Evolutionary conservation across 495 filamentous ascomycete genomes (phyloP).

Genomic region (Letharia columbiana): DNA sequence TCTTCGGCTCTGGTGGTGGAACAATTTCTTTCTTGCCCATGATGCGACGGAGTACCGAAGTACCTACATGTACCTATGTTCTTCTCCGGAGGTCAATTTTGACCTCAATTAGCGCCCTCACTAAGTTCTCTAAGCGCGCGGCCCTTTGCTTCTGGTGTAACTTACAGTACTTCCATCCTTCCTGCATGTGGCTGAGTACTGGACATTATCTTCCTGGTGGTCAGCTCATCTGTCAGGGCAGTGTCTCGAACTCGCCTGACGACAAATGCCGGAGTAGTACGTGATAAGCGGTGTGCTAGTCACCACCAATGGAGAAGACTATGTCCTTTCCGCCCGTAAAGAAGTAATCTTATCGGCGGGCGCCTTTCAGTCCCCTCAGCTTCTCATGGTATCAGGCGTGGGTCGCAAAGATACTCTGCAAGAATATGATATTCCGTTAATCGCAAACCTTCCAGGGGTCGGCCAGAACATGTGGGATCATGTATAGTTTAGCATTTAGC

Average conservation of each 20-base stretch:
- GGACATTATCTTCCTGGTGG: too few relatives aligned
- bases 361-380: conserved; percentile 41
- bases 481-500: too few relatives aligned
- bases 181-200: too few relatives aligned
- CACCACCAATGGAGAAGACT: conserved; percentile 27
- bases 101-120: not conserved
- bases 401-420: conserved; percentile 36
- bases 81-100: not conserved
- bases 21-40: not conserved
- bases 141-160: not conserved
- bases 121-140: not conserved
- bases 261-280: too few relatives aligned
- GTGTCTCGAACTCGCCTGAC: too few relatives aligned
- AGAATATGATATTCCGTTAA: conserved; percentile 33
- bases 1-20: conserved; percentile 4
- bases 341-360: conserved; percentile 53
- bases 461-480: conserved; percentile 34
- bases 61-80: not conserved
- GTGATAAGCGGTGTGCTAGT: too few relatives aligned
- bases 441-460: conserved; percentile 39
- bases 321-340: conserved; percentile 36
- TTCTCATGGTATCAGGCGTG: conserved; percentile 47
- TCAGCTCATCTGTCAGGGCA: too few relatives aligned
- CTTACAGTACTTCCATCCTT: too few relatives aligned
- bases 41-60: not conserved